These are phyloP conservation scores for Urochloa ruziziensis DNA, from an alignment of 176 grass and related monocot genomes.

Conservation along the genomic window DNA sequence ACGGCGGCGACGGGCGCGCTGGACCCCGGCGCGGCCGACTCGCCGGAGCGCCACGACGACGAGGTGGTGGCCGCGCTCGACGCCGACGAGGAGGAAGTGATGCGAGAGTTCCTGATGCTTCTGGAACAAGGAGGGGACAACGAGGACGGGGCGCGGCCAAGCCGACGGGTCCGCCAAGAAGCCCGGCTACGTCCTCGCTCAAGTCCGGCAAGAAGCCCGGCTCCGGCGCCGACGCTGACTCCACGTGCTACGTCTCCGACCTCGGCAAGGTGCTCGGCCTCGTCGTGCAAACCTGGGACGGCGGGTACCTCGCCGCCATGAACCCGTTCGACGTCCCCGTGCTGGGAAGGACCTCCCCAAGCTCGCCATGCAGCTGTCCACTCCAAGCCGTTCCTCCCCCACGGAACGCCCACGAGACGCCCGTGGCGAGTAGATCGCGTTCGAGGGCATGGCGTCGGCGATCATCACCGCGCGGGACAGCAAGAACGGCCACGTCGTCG, in stretches of 20 bases:
- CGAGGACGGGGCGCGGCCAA: no score
- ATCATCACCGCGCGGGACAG: constrained; percentile 69
- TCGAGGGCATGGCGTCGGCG: constrained; percentile 85
- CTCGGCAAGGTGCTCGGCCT: no score
- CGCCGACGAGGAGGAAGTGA: constrained; percentile 77
- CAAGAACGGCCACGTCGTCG: constrained; percentile 63
- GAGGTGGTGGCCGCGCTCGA: constrained; percentile 43
- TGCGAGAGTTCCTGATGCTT: constrained; percentile 73
- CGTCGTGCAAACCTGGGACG: constrained; percentile 76
- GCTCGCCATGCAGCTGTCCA: no score
- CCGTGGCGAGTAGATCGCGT: constrained; percentile 69
- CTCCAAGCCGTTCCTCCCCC: constrained; percentile 77
- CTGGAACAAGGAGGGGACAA: no score
- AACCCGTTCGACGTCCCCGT: constrained; percentile 80
- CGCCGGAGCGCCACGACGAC: constrained; percentile 27
- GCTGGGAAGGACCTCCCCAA: constrained; percentile 58
- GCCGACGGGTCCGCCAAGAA: no score
- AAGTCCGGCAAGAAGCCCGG: no score
- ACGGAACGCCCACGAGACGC: constrained; percentile 44
- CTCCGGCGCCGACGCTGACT: no score
- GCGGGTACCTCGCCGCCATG: constrained; percentile 75
- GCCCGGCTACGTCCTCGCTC: no score
- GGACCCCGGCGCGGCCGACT: constrained; percentile 13
- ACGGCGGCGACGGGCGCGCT: constrained; percentile 12
- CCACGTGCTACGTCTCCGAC: no score